phyloP scores from a whole-genome alignment of 306 rosid species.

The Quercus cerris region DNA sequence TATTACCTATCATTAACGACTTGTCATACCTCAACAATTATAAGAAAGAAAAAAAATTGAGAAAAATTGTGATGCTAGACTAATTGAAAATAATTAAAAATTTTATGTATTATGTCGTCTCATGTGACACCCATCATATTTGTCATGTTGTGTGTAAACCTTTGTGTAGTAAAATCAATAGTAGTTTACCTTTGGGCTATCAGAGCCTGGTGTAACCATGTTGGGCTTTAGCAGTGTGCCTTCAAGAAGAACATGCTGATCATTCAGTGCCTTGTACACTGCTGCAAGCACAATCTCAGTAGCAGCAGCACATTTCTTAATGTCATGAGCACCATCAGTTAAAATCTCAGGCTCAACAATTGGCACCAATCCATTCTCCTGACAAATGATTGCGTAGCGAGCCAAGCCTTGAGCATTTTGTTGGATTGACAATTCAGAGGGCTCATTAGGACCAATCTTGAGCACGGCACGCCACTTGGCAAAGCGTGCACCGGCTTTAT shows the following conservation, averaged over 20 bases:
- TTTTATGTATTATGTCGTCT: too few species aligned
- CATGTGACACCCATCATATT: too few species aligned
- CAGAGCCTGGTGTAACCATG: conserved; percentile 93
- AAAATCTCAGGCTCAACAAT: conserved; percentile 93
- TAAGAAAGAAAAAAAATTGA: too few species aligned
- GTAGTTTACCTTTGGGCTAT: conserved; percentile 62
- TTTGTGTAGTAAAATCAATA: too few species aligned
- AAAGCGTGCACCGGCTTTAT: conserved; percentile 87
- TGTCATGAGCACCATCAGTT: conserved; percentile 76
- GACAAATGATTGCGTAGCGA: conserved; percentile 86
- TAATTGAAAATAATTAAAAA: too few species aligned
- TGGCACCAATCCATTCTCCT: conserved; percentile 90
- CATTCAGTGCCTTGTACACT: conserved; percentile 82
- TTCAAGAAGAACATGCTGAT: conserved; percentile 90
- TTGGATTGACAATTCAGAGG: conserved; percentile 73
- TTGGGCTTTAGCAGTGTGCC: conserved; percentile 92
- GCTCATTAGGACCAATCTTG: conserved; percentile 71
- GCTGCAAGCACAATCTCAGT: conserved; percentile 79
- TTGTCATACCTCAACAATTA: too few species aligned
- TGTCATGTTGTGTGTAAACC: too few species aligned
- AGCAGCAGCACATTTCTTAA: conserved; percentile 72
- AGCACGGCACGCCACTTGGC: conserved; percentile 94
- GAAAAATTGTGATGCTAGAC: too few species aligned
- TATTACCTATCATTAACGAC: neutral
- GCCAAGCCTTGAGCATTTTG: conserved; percentile 96